Evolutionary conservation across 1,139 yeast genomes (phyloP), one percentile per base, ranked within the genome.

Genomic region (Lodderomyces margitis): DNA sequence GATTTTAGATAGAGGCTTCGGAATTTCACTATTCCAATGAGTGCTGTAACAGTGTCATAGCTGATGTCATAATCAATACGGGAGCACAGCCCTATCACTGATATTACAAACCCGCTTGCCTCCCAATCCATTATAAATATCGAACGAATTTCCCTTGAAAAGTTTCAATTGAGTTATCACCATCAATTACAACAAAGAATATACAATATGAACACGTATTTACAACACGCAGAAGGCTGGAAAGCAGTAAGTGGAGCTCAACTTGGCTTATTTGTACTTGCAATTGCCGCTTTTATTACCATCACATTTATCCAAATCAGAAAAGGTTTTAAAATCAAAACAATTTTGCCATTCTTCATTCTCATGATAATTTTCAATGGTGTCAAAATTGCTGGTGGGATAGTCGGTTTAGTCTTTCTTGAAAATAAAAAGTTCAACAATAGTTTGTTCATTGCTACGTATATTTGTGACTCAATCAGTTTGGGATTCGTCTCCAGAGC

Each of bases 381-480:
- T n/a, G 38, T 45, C 27, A 48, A 48, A 35, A 31, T 46, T 10
- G 38, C 24, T 19, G 51, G 51, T 34, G 50, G 41, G 19, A 43
- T 46, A 4, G 25, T 41, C 14, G 46, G 48, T 7, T 41, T 45
- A 21, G 45, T 46, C 5, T 46, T 46, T n/a, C 41, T 48, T 25
- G 39, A 40, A 28, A 34, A 37, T 21, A 11, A 14, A 5, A 31
- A 37, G 2, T 41, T 48, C 20, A 45, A 41, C 24, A 15, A 39
- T 10, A 25, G 25, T 34, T 36, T 48, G 25, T 48, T 45, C 35
- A 48, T 46, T n/a, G 42, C 45, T 6, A 47, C 50, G 5, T 48
- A 45, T 34, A 40, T 48, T 15, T 47, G 46, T 36, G 50, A 48
- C 31, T 35, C 50, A 14, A 47, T 48, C 23, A 41, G 47, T 38